Evolutionary conservation across 345 rosid species (phyloP), one percentile per base, ranked within the genome.

Genomic region (Salix suchowensis): DNA sequence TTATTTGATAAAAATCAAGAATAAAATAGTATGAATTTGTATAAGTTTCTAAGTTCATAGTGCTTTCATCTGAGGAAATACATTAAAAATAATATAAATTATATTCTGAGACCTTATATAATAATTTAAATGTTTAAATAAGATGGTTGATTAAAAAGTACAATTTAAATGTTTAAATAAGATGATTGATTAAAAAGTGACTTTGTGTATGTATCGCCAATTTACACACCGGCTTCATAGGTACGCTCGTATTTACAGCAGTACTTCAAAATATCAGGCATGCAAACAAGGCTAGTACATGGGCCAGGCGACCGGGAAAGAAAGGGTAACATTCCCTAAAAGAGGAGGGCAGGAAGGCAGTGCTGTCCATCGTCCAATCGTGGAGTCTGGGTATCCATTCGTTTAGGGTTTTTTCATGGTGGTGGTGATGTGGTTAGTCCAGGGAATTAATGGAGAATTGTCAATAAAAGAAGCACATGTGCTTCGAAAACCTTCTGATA

Each of bases 301-400:
- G 50, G 60, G 8, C 24, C 39, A 39, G 32, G 48, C 7, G 37
- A 37, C 12, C 3, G 68, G 5, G 11, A 77, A 46, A 15, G 11
- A 77, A 39, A 15, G 40, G 79, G 78, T 18, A 60, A 73, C 46
- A 37, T 61, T 71, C 67, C 75, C 24, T 68, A 61, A 65, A 78
- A 83, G 78, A 68, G 83, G 75, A 80, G 74, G 77, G 65, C 76
- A 75, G 9, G 60, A 52, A 23, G 61, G 26, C 26, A 3, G 62
- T n/a, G 10, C 2, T 11, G 46, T 42, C 46, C 26, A n/a, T 6
- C 30, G 76, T 78, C 81, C 77, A 28, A 75, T 76, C 76, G 81
- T 82, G 85, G 81, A 79, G 79, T 73, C 16, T 34, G 72, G 84
- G 68, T 46, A 42, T 67, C 75, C 80, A 78, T 39, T 34, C 52